A percentile compares a stretch with the other conserved stretches of the same genome.
Conservation (phyloP, 1,139 yeast species). For the Oligophagozyma castellii region DNA sequence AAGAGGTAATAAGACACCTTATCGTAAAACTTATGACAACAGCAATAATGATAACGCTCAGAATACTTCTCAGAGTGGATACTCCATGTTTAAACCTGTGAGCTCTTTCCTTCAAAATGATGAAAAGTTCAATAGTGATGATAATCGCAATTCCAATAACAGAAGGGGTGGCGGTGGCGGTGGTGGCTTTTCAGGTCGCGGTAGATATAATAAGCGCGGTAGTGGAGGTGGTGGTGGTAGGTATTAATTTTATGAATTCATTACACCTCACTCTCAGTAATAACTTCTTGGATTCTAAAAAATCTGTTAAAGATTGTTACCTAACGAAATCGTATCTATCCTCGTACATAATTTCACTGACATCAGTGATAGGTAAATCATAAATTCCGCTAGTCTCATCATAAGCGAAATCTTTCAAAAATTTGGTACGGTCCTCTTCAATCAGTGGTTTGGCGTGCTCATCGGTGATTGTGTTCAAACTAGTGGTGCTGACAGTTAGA, state of each 20-base stretch:
- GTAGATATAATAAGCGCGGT: conserved; percentile 4
- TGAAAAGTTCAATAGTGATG: conserved; percentile 2
- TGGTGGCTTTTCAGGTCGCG: conserved; percentile 4
- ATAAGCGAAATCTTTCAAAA: conserved; percentile 28
- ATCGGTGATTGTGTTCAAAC: conserved; percentile 55
- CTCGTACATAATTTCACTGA: conserved; percentile 46
- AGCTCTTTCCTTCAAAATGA: conserved; percentile 16
- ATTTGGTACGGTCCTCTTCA: conserved; percentile 23
- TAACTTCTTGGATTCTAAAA: no score
- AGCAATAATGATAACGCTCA: conserved; percentile 3
- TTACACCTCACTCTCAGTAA: no score
- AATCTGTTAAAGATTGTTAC: no score
- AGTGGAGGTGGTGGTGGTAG: no score
- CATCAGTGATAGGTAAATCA: conserved; percentile 61
- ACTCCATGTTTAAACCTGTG: conserved; percentile 19
- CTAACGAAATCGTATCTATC: no score
- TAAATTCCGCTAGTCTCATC: conserved; percentile 55
- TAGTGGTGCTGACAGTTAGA: conserved; percentile 45
- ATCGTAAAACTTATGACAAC: conserved; percentile 1
- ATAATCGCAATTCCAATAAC: conserved; percentile 2
- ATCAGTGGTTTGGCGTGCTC: conserved; percentile 37
- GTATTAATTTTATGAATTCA: no score
- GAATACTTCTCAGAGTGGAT: conserved; percentile 4
- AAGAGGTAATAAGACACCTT: conserved; percentile 3
- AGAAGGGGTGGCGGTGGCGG: conserved; percentile 9